These are phyloP conservation scores for Raphanus raphanistrum DNA, from an alignment of 345 rosid genomes.

Conservation along the genomic window DNA sequence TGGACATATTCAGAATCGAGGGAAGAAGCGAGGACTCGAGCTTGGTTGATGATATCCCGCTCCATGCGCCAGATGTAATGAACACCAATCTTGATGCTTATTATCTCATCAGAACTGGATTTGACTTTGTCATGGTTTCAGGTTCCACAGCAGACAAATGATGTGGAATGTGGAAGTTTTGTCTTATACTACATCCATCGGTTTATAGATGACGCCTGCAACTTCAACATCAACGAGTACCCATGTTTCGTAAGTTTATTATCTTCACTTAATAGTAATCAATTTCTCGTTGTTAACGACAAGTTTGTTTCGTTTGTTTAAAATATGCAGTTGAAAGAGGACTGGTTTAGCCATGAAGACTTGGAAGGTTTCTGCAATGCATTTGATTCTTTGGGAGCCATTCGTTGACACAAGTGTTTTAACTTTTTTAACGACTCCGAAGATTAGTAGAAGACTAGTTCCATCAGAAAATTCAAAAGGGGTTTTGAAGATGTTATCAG, in stretches of 20 bases:
- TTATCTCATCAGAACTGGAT: neutral
- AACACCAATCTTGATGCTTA: conserved; percentile 1
- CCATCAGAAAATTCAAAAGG: neutral
- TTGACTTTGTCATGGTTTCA: conserved; percentile 29
- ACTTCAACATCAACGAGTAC: conserved; percentile 40
- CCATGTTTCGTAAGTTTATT: conserved; percentile 58
- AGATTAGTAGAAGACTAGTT: conserved; percentile 7
- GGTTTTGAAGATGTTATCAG: conserved; percentile 7
- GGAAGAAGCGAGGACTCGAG: conserved; percentile 49
- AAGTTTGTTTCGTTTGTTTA: neutral
- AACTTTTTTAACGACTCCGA: neutral
- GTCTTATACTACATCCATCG: conserved; percentile 66
- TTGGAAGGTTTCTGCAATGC: conserved; percentile 46
- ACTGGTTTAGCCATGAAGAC: conserved; percentile 59
- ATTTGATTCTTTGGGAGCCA: conserved; percentile 34
- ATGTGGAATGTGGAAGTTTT: conserved; percentile 66
- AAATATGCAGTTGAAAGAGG: conserved; percentile 52
- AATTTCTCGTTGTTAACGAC: neutral
- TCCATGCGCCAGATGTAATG: conserved; percentile 57
- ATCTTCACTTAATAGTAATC: neutral
- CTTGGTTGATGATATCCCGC: conserved; percentile 49
- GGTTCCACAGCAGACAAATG: conserved; percentile 79
- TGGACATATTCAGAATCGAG: conserved; percentile 53
- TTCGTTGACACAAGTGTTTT: conserved; percentile 14
- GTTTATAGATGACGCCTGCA: conserved; percentile 55